Conservation (phyloP, 306 rosid species). For the Cicer judaicum region DNA sequence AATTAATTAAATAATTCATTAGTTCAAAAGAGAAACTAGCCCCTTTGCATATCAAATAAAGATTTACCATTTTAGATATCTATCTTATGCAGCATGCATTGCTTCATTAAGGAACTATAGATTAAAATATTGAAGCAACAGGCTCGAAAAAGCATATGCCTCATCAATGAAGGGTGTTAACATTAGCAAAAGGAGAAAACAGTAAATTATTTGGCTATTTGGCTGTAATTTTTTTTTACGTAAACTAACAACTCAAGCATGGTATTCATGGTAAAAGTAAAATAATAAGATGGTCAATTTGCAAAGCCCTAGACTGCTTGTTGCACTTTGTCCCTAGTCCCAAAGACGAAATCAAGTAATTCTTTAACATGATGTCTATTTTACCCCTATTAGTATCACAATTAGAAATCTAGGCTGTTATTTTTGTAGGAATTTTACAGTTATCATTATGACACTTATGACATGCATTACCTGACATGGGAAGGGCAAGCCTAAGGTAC, state of each 20-base stretch:
- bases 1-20: conserved; percentile 13
- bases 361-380: background rate
- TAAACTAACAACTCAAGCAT: background rate
- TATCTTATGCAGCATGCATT: conserved; percentile 9
- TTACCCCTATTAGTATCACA: background rate
- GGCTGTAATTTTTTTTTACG: background rate
- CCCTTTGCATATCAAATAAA: conserved; percentile 4
- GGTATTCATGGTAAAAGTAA: background rate
- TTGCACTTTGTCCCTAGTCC: conserved; percentile 2
- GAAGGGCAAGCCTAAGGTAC: conserved; percentile 10
- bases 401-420: background rate
- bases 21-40: conserved; percentile 18
- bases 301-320: background rate
- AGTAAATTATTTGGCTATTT: conserved; percentile 21
- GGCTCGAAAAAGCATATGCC: background rate
- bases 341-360: background rate
- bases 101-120: background rate
- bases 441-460: background rate
- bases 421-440: background rate
- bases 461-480: background rate
- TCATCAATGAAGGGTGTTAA: background rate
- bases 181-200: background rate
- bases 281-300: conserved; percentile 16
- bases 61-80: conserved; percentile 9
- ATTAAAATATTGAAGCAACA: background rate